Percentiles rank a stretch among this genome's conserved stretches.
These are phyloP conservation scores for Boletus speciosus DNA, from an alignment of 768 basidiomycete genomes.

Conservation along the genomic window DNA sequence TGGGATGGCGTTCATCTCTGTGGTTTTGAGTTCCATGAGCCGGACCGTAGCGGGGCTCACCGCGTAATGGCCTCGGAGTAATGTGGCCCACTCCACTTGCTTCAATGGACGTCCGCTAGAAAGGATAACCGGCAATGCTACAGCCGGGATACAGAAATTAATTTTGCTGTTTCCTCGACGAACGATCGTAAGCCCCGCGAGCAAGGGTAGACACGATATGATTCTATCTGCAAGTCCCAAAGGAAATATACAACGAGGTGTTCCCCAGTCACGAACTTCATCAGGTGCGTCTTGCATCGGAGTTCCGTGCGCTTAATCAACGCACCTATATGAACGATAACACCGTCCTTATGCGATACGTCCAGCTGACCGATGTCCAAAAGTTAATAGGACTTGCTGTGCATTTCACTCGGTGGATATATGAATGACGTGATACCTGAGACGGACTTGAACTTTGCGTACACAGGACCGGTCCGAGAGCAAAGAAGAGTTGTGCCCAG, in stretches of 20 bases:
- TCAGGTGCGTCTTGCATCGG: constrained; percentile 9
- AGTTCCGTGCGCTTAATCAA: constrained; percentile 19
- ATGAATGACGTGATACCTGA: constrained; percentile 30
- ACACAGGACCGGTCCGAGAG: constrained; percentile 15
- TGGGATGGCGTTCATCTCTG: constrained; percentile 38
- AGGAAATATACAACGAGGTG: constrained; percentile 8
- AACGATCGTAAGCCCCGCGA: constrained; percentile 2
- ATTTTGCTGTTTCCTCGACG: constrained; percentile 12
- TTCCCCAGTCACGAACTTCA: constrained; percentile 6
- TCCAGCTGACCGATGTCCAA: constrained; percentile 15
- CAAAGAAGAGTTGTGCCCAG: constrained; percentile 11
- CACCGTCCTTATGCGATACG: constrained; percentile 17
- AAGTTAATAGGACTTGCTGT: constrained; percentile 16
- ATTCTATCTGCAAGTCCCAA: neutral
- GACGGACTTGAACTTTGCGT: constrained; percentile 26
- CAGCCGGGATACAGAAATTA: constrained; percentile 13
- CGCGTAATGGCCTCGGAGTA: constrained; percentile 37
- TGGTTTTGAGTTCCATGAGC: constrained; percentile 48
- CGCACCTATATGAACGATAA: constrained; percentile 19
- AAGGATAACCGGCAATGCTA: constrained; percentile 13
- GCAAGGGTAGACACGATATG: neutral
- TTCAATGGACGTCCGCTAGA: constrained; percentile 3
- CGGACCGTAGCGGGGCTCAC: constrained; percentile 46
- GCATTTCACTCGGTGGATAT: constrained; percentile 15
- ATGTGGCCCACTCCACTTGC: constrained; percentile 21